Conservation (phyloP, 208 protist genomes). For the Leishmania major region DNA sequence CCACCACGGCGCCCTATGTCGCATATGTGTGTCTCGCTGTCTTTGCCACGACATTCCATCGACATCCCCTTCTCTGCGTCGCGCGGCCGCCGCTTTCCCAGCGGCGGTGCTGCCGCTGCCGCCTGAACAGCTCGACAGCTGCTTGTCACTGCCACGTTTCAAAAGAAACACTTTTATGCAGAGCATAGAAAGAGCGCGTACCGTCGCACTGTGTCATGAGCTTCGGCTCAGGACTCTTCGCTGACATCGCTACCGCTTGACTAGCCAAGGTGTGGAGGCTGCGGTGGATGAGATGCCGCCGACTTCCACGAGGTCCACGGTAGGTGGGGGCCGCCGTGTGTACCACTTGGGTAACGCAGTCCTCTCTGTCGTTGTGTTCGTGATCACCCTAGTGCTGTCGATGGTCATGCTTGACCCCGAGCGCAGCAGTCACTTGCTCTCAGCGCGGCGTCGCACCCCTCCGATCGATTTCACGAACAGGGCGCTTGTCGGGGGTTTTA, state of each 20-base stretch:
- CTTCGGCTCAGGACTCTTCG: neutral
- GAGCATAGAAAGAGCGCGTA: neutral
- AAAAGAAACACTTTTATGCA: neutral
- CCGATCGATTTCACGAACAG: slow-evolving; percentile 7
- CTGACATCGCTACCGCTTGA: neutral
- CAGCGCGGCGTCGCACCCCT: slow-evolving; percentile 12
- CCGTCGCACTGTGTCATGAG: neutral
- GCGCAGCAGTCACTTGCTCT: slow-evolving; percentile 13
- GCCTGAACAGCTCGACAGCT: neutral
- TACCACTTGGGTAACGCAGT: slow-evolving; percentile 22
- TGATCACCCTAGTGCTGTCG: slow-evolving; percentile 12
- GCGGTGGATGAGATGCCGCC: neutral
- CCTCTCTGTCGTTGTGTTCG: slow-evolving; percentile 19
- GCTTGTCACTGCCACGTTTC: neutral
- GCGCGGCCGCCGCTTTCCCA: neutral
- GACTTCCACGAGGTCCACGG: neutral
- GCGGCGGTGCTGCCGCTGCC: neutral
- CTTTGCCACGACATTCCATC: neutral
- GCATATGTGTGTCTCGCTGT: neutral
- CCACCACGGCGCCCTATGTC: neutral
- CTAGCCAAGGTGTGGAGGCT: neutral
- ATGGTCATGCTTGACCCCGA: slow-evolving; percentile 18
- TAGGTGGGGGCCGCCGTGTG: slow-evolving; percentile 12
- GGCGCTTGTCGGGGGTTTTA: slow-evolving; percentile 4
- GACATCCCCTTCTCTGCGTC: neutral